Evolutionary conservation across 2,329 filamentous ascomycete genomes (phyloP), one percentile per base, ranked within the genome.

Genomic region (Exophiala dermatitidis): DNA sequence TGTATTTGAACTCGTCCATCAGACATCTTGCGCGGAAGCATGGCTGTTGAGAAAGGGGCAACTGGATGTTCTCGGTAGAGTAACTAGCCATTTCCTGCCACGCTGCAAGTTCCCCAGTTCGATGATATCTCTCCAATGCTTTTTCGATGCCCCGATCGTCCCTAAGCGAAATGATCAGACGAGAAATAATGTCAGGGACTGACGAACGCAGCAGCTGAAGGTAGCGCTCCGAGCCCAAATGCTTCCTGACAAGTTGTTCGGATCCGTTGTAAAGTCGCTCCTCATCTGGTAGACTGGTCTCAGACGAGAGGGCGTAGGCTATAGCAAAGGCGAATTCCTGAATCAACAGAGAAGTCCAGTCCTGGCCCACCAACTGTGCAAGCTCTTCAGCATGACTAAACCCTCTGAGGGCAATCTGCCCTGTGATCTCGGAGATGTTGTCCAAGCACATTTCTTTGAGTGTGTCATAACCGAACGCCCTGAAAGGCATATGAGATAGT

Each of bases 21-120:
- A 98, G 75, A 63, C 85, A 86, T 61, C 84, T 89, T 30, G 85
- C 84, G 60, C 80, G 85, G 71, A 96, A 97, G 49, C 82, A 84
- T 2, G 93, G 93, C 63, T 97, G 90, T 61, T 95, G 90, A 52
- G 85, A 88, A 7, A 84, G 75, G 2, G 89, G 86, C 5, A 96
- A 72, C 8, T 73, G 70, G 30, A 80, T 77, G 1, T 74, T 72
- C 0, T 90, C 90, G 59, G 83, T 75, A 31, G 86, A 81, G 59
- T 84, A 82, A 2, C 67, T 69, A 59, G 82, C 84, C 65, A 98
- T 95, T 30, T 81, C 76, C 10, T 74, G 72, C 70, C 95, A 78
- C 10, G 38, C 44, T 19, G n/a, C 29, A 19, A 57, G 46, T 19
- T 33, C 50, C 12, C 12, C 9, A 10, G n/a, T 33, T 3, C 50